Evolutionary conservation across 352 stramenopile species (phyloP).

Genomic region (Phytophthora rubi): DNA sequence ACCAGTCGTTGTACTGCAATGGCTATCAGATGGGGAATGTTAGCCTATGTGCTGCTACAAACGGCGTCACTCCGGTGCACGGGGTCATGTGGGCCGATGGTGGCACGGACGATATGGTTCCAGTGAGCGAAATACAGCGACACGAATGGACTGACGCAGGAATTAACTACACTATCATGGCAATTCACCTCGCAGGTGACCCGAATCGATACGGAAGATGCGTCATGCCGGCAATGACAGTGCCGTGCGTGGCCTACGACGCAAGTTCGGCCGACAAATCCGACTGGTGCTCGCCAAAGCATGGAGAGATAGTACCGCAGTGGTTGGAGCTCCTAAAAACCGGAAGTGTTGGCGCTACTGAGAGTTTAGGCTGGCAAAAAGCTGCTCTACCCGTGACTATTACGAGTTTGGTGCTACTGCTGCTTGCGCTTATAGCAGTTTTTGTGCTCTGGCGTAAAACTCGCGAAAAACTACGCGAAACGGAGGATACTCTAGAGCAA

Average conservation of each 20-base stretch:
- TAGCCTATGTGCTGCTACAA: conserved; percentile 38
- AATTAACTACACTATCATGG: conserved; percentile 38
- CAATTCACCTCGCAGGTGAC: conserved; percentile 47
- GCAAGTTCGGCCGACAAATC: conserved; percentile 7
- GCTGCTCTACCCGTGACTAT: conserved; percentile 27
- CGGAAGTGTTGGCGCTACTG: neutral
- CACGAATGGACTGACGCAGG: conserved; percentile 43
- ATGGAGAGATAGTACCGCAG: conserved; percentile 42
- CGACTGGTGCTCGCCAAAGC: conserved; percentile 39
- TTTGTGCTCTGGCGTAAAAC: conserved; percentile 26
- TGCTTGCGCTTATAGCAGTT: conserved; percentile 15
- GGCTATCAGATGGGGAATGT: conserved; percentile 42
- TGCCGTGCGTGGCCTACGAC: conserved; percentile 48
- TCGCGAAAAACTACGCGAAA: conserved; percentile 18
- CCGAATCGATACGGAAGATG: conserved; percentile 54
- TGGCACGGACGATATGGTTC: conserved; percentile 43
- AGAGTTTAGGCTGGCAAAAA: conserved; percentile 28
- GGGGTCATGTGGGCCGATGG: conserved; percentile 56
- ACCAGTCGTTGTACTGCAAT: conserved; percentile 43
- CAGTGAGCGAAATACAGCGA: conserved; percentile 38
- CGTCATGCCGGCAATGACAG: conserved; percentile 47
- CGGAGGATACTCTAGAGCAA: conserved; percentile 9
- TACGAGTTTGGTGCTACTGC: conserved; percentile 19
- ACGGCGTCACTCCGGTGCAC: conserved; percentile 41
- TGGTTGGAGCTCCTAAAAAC: conserved; percentile 45